phyloP scores from a whole-genome alignment of 2,329 filamentous ascomycete genomes.

The Catunica adiposa region DNA sequence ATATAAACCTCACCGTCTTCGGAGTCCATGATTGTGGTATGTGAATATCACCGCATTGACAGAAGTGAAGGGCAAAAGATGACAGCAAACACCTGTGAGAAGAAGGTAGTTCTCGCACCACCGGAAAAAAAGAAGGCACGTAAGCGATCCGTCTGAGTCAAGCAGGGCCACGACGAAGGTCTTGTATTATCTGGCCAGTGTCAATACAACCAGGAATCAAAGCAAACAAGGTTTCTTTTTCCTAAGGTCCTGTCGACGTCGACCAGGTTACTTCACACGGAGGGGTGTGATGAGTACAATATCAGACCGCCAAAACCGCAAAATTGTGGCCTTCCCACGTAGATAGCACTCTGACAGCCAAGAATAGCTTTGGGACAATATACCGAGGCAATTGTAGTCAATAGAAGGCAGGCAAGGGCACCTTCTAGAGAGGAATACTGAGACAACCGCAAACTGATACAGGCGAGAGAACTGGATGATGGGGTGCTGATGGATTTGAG shows the following conservation, averaged over 20 bases:
- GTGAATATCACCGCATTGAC: slow-evolving; percentile 15
- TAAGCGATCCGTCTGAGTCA: slow-evolving; percentile 10
- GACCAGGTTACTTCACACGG: background rate
- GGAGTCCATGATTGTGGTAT: slow-evolving; percentile 51
- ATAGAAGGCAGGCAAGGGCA: background rate
- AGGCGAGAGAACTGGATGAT: background rate
- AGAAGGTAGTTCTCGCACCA: slow-evolving; percentile 8
- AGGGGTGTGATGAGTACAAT: background rate
- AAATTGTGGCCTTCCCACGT: background rate
- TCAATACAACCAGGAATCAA: background rate
- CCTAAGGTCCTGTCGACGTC: background rate
- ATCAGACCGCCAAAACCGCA: background rate
- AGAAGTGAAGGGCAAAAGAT: too few species aligned
- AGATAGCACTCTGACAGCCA: background rate
- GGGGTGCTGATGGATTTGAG: too few species aligned
- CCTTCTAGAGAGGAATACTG: background rate
- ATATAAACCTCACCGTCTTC: slow-evolving; percentile 83
- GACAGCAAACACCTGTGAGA: slow-evolving; percentile 9
- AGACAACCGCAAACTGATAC: background rate
- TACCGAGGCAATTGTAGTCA: background rate
- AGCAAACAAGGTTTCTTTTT: background rate
- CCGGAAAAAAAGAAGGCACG: background rate
- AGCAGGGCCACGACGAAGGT: background rate
- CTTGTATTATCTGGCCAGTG: background rate
- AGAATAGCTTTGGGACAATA: too few species aligned